A percentile compares a stretch with the other conserved stretches of the same genome.
Evolutionary conservation across 208 protist genomes (phyloP).

Genomic region (Blastocrithidia nonstop): DNA sequence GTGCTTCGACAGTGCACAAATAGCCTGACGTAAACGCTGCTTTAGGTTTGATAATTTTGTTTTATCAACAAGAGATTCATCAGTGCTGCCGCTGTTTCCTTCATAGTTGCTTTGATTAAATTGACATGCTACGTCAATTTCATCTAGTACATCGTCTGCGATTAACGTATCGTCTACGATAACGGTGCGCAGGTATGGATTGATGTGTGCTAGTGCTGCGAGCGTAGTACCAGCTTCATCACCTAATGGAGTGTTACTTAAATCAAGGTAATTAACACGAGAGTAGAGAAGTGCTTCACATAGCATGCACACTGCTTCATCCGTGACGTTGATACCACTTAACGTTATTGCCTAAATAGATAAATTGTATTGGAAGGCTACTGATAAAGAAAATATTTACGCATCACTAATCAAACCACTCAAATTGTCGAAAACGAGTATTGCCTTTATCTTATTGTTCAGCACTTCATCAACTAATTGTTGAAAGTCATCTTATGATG

Average conservation of each 20-base stretch:
- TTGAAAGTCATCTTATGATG: constrained; percentile 48
- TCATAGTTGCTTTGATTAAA: constrained; percentile 85
- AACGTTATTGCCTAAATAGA: constrained; percentile 74
- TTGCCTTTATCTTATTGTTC: constrained; percentile 68
- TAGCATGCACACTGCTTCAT: constrained; percentile 59
- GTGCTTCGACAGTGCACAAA: constrained; percentile 25
- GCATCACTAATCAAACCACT: constrained; percentile 47
- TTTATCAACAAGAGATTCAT: constrained; percentile 22
- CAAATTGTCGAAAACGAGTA: constrained; percentile 73
- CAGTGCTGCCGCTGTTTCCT: constrained; percentile 24
- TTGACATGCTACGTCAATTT: constrained; percentile 82
- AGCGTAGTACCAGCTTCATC: constrained; percentile 68
- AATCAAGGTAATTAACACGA: constrained; percentile 67
- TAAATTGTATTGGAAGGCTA: constrained; percentile 74
- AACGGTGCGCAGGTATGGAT: constrained; percentile 73
- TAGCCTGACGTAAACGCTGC: constrained; percentile 51
- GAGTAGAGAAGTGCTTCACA: constrained; percentile 65
- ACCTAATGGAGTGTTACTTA: constrained; percentile 70
- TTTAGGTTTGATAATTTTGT: constrained; percentile 37
- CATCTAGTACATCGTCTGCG: constrained; percentile 67
- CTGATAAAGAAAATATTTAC: constrained; percentile 58
- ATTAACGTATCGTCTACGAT: constrained; percentile 79
- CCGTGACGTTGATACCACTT: constrained; percentile 65
- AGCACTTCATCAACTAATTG: constrained; percentile 60
- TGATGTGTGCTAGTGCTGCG: constrained; percentile 65